phyloP scores from a whole-genome alignment of 495 filamentous ascomycete species.

The Usnea hakonensis region DNA sequence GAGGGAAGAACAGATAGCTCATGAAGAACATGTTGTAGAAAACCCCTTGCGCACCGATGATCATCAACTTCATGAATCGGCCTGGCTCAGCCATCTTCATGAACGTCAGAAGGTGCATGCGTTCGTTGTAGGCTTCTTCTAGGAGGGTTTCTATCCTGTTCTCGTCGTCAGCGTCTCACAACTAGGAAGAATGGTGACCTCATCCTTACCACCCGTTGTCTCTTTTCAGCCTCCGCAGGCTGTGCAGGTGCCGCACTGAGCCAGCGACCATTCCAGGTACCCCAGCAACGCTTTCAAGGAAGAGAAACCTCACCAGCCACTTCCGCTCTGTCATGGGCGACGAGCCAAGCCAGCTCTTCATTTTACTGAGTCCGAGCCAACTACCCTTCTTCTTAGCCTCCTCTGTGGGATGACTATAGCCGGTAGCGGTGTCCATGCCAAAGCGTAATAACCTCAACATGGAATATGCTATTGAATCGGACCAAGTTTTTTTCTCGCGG shows the following conservation, averaged over 20 bases:
- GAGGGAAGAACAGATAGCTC: slow-evolving; percentile 79
- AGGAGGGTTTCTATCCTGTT: slow-evolving; percentile 84
- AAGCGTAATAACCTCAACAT: slow-evolving; percentile 57
- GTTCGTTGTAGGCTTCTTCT: slow-evolving; percentile 91
- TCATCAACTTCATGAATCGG: slow-evolving; percentile 80
- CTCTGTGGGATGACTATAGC: slow-evolving; percentile 60
- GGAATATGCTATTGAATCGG: slow-evolving; percentile 58
- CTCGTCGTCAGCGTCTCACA: neutral
- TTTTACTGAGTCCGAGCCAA: slow-evolving; percentile 33
- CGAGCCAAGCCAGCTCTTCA: slow-evolving; percentile 37
- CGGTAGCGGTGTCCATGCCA: slow-evolving; percentile 60
- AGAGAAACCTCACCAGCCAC: slow-evolving; percentile 79
- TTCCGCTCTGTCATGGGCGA: slow-evolving; percentile 61
- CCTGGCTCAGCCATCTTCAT: slow-evolving; percentile 86
- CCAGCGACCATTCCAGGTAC: slow-evolving; percentile 97
- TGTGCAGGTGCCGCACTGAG: slow-evolving; percentile 82
- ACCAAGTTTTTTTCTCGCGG: slow-evolving; percentile 56
- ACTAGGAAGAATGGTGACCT: neutral
- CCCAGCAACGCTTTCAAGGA: slow-evolving; percentile 88
- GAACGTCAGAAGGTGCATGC: slow-evolving; percentile 94
- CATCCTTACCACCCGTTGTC: slow-evolving; percentile 79
- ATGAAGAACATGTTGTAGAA: slow-evolving; percentile 95
- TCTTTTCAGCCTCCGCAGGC: slow-evolving; percentile 71
- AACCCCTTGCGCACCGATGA: slow-evolving; percentile 75
- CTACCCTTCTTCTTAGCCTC: slow-evolving; percentile 30